phyloP scores from a whole-genome alignment of 169 alveolate species.

The Plasmodium gaboni region DNA sequence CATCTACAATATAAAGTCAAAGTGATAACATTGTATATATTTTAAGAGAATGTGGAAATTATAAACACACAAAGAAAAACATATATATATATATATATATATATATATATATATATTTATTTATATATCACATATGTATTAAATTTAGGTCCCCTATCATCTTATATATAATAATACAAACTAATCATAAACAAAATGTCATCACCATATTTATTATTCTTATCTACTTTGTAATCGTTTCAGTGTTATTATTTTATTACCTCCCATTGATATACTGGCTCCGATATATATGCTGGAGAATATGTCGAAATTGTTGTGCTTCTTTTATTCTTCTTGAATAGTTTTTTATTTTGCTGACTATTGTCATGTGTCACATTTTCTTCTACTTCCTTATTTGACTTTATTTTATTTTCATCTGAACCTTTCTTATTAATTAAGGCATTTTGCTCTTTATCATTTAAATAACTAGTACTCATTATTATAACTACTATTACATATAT shows the following conservation, averaged over 20 bases:
- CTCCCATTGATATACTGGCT: constrained; percentile 74
- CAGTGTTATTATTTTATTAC: constrained; percentile 14
- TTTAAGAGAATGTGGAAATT: no score
- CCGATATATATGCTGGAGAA: constrained; percentile 74
- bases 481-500: background rate
- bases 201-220: no score
- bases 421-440: constrained; percentile 1
- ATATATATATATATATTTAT: background rate
- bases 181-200: no score
- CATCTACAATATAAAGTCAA: no score
- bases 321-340: background rate
- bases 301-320: constrained; percentile 44
- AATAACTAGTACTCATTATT: background rate
- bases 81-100: background rate
- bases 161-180: no score
- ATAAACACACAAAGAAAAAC: background rate
- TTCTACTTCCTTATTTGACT: background rate
- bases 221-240: background rate
- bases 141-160: background rate
- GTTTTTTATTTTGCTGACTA: background rate
- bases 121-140: background rate
- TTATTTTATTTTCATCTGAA: constrained; percentile 11
- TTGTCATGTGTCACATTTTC: background rate
- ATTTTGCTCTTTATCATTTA: constrained; percentile 3
- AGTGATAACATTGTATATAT: no score